Evolutionary conservation across 805 yeast genomes (phyloP), one percentile per base, ranked within the genome.

Genomic region (Kodamaea lidongshanica): DNA sequence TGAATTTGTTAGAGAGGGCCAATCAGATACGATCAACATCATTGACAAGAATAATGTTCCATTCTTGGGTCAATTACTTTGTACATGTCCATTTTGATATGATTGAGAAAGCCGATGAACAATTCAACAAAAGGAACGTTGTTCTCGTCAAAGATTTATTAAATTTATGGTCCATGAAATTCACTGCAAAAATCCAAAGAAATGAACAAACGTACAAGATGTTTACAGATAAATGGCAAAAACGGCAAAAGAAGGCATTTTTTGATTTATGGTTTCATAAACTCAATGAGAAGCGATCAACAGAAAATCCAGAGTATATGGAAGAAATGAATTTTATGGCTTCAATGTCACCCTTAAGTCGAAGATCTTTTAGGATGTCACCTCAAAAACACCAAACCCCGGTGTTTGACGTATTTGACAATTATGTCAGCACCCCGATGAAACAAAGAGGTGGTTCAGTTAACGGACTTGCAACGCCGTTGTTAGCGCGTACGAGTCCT

Each of bases 211-310:
- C 56, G 8, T 57, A 61, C 40, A 57, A 52, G 3, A 37, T 53
- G 23, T 61, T 63, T 32, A 32, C 47, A 5, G 51, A 47, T 14
- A 48, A 60, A 31, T 58, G 61, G 61, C 52, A 58, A 24, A 27
- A 38, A 5, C 41, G 51, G 7, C 45, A 50, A 18, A 20, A 48
- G 28, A 44, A 45, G 19, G 41, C 60, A 0, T 48, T 62, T 8
- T 58, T 63, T 34, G 65, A 61, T 21, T 40, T 64, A 9, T 64
- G 70, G 70, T 12, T 46, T 4, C 50, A 46, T 28, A 61, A 58
- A 32, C 26, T 41, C 2, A 36, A 37, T 24, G 44, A 46, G 26
- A 28, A 32, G 16, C 28, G 27, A 4, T 22, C 23, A n/a, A 21
- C 17, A 8, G 12, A 27, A 4, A 32, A 27, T 5, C 32, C 13